A percentile compares a stretch with the other conserved stretches of the same genome.
phyloP scores from a whole-genome alignment of 768 basidiomycete species.

The Suillus variegatus region DNA sequence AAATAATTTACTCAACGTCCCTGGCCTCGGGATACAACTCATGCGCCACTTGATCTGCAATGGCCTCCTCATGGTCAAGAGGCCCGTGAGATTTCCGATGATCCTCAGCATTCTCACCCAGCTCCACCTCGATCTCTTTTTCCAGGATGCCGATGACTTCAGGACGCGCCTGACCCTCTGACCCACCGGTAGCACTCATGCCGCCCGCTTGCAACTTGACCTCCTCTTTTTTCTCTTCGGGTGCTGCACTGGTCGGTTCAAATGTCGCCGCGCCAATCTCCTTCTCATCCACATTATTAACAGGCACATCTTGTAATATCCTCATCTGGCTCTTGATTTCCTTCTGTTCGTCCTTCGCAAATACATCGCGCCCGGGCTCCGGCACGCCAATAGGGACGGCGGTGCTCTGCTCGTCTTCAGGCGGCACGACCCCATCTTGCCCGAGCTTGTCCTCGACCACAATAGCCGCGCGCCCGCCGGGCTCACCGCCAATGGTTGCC shows the following conservation, averaged over 20 bases:
- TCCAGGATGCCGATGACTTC: slow-evolving; percentile 7
- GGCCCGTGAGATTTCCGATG: slow-evolving; percentile 41
- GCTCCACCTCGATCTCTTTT: slow-evolving; percentile 13
- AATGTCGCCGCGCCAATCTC: slow-evolving; percentile 36
- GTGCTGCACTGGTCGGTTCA: slow-evolving; percentile 1
- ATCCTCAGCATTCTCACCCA: slow-evolving; percentile 11
- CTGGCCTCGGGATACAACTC: slow-evolving; percentile 50
- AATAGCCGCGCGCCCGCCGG: slow-evolving; percentile 53
- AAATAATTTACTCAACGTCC: slow-evolving; percentile 11
- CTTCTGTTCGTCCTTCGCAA: slow-evolving; percentile 51
- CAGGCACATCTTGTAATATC: slow-evolving; percentile 13
- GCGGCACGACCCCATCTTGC: slow-evolving; percentile 16
- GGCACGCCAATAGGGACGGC: slow-evolving; percentile 49
- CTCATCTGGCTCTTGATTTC: slow-evolving; percentile 48
- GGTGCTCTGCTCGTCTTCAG: slow-evolving; percentile 32
- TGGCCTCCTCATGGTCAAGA: slow-evolving; percentile 47
- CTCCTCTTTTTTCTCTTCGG: slow-evolving; percentile 9
- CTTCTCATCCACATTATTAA: slow-evolving; percentile 23
- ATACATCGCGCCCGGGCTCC: slow-evolving; percentile 77
- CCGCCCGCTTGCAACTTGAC: slow-evolving; percentile 6
- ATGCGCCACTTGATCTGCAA: slow-evolving; percentile 53
- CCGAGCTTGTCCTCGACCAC: slow-evolving; percentile 49
- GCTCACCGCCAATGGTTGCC: slow-evolving; percentile 53
- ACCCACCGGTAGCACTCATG: neutral
- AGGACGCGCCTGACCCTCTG: neutral